Conservation (phyloP, 441 rosid genomes). For the Jatropha podagrica region DNA sequence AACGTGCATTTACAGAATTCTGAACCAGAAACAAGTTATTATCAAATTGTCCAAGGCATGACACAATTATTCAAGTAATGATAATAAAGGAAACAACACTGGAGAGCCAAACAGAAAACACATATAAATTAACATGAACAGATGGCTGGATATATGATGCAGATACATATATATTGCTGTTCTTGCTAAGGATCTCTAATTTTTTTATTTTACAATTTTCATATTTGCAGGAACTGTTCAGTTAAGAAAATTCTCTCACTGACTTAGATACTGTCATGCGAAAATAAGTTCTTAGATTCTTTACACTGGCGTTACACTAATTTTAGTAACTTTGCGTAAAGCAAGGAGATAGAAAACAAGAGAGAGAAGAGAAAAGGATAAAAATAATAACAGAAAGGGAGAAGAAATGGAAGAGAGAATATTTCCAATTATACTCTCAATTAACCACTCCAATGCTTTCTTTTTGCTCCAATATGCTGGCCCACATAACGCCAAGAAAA, state of each 20-base stretch:
- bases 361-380: background rate
- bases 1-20: constrained; percentile 97
- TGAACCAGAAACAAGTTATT: constrained; percentile 36
- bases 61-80: background rate
- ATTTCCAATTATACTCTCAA: background rate
- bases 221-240: background rate
- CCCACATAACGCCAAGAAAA: background rate
- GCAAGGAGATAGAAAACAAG: background rate
- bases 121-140: background rate
- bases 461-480: background rate
- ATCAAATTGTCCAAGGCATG: background rate
- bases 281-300: background rate
- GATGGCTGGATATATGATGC: background rate
- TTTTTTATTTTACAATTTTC: background rate
- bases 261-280: background rate
- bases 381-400: background rate
- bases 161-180: background rate
- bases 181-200: background rate
- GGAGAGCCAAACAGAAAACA: no score
- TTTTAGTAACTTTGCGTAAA: background rate
- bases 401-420: background rate
- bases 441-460: background rate
- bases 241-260: background rate
- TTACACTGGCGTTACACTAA: background rate
- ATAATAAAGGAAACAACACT: background rate